A percentile compares a stretch with the other conserved stretches of the same genome.
Evolutionary conservation across 2,329 filamentous ascomycete species (phyloP).

Genomic region (Beauveria brongniartii): DNA sequence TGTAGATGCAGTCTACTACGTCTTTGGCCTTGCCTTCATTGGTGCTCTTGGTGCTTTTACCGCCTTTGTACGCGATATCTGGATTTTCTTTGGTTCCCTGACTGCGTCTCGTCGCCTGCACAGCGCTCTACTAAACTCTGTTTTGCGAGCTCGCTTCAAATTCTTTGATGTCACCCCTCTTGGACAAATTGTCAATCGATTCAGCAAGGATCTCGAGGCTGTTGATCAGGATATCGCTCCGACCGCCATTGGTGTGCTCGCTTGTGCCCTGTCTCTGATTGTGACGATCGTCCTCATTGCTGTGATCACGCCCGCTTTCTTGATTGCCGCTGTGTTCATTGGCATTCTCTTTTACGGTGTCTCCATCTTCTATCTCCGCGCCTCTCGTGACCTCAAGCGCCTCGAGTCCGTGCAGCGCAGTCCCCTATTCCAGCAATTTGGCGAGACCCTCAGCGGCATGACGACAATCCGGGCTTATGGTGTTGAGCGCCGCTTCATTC

Average conservation of each 20-base stretch:
- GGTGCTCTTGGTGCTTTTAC: slow-evolving; percentile 71
- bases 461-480: slow-evolving; percentile 96
- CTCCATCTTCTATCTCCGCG: slow-evolving; percentile 79
- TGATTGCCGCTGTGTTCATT: slow-evolving; percentile 82
- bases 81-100: slow-evolving; percentile 87
- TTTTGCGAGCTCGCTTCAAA: slow-evolving; percentile 87
- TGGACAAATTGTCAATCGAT: slow-evolving; percentile 95
- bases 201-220: slow-evolving; percentile 94
- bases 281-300: slow-evolving; percentile 86
- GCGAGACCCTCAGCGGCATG: slow-evolving; percentile 88
- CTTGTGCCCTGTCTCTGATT: slow-evolving; percentile 57
- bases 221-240: slow-evolving; percentile 94
- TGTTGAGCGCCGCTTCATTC: slow-evolving; percentile 85
- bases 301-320: slow-evolving; percentile 79
- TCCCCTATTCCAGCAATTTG: slow-evolving; percentile 95
- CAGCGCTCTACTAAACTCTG: slow-evolving; percentile 63
- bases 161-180: slow-evolving; percentile 97
- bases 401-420: slow-evolving; percentile 91
- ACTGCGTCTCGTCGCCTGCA: slow-evolving; percentile 83
- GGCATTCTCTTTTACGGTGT: slow-evolving; percentile 73
- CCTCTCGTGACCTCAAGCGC: slow-evolving; percentile 91
- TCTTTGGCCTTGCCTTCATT: slow-evolving; percentile 73
- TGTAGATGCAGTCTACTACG: slow-evolving; percentile 78
- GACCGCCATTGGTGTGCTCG: slow-evolving; percentile 69
- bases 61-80: slow-evolving; percentile 73